Percentiles rank a stretch among this genome's conserved stretches.
These are phyloP conservation scores for Phaeophleospora eucalypticola DNA, from an alignment of 2,329 filamentous ascomycete species.

Conservation along the genomic window DNA sequence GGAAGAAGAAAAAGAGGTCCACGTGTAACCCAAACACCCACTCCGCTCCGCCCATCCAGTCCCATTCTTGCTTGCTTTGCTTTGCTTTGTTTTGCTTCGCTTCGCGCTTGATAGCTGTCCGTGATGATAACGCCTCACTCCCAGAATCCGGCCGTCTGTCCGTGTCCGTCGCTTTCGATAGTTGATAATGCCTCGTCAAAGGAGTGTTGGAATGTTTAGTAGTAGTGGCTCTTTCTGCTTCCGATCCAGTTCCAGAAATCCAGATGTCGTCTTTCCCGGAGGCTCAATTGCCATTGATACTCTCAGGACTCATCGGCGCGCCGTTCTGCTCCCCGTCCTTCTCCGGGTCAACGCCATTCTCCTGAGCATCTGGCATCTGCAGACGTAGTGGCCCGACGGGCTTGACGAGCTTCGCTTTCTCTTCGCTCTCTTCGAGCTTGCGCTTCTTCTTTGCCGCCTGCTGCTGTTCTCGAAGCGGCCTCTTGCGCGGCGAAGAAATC, in stretches of 20 bases:
- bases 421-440: conserved; percentile 53
- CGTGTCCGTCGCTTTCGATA: background rate
- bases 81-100: too few species aligned
- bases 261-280: too few species aligned
- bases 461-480: conserved; percentile 75
- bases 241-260: background rate
- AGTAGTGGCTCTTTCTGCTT: too few species aligned
- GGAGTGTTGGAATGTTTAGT: too few species aligned
- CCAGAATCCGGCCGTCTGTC: too few species aligned
- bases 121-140: too few species aligned
- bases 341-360: conserved; percentile 57
- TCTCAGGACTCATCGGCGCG: conserved; percentile 82
- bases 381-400: conserved; percentile 51
- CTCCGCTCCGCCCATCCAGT: background rate
- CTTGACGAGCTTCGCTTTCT: conserved; percentile 36
- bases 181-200: too few species aligned
- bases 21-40: background rate
- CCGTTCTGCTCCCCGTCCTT: conserved; percentile 59
- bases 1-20: background rate
- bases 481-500: conserved; percentile 79
- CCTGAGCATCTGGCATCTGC: conserved; percentile 42
- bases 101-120: too few species aligned
- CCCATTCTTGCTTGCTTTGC: background rate
- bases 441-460: conserved; percentile 84
- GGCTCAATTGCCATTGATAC: conserved; percentile 47